phyloP scores from a whole-genome alignment of 176 grass and related monocot species.

The Eragrostis curvula region DNA sequence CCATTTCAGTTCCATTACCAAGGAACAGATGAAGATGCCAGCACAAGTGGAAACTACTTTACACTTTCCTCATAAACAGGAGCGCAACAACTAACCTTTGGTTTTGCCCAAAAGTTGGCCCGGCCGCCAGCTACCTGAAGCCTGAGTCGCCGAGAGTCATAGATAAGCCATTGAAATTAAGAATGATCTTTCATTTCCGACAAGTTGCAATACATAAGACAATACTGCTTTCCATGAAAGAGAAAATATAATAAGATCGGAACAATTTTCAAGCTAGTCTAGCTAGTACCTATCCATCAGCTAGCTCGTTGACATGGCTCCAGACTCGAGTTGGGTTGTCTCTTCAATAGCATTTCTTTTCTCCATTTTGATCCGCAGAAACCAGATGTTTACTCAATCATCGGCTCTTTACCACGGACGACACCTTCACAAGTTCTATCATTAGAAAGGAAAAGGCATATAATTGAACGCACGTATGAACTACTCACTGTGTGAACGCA shows the following conservation, averaged over 20 bases:
- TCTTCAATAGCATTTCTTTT: not conserved
- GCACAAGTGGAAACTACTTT: not conserved
- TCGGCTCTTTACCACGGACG: not conserved
- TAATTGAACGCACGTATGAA: not conserved
- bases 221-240: not conserved
- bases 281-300: not conserved
- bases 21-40: not conserved
- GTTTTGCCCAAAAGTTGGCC: constrained; percentile 2
- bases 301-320: not conserved
- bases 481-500: not conserved
- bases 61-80: not conserved
- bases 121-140: not conserved
- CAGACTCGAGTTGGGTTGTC: not conserved
- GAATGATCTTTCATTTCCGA: not conserved
- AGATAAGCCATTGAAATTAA: not conserved
- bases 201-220: not conserved
- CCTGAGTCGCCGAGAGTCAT: too few relatives aligned
- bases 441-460: not conserved
- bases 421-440: not conserved
- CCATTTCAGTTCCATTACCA: too few relatives aligned
- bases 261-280: not conserved
- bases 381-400: not conserved
- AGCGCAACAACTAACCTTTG: not conserved
- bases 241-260: not conserved
- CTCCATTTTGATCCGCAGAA: not conserved